phyloP scores from a whole-genome alignment of 805 yeast genomes.

The Metschnikowia aberdeeniae region DNA sequence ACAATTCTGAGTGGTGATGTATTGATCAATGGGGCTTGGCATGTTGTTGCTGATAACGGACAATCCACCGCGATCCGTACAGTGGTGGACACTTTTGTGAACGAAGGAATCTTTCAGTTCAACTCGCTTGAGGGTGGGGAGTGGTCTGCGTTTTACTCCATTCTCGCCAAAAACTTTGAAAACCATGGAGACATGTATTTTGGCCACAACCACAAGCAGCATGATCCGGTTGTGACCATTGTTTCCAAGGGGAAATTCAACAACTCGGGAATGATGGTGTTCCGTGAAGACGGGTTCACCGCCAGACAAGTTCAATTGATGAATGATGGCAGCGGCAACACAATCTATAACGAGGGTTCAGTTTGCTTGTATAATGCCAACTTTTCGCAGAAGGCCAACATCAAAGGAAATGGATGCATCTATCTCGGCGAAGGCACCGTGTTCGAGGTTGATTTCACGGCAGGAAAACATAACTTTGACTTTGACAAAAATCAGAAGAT shows the following conservation, averaged over 20 bases:
- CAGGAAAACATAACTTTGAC: not conserved
- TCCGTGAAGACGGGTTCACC: not conserved
- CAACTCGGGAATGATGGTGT: not conserved
- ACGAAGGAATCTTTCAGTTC: not conserved
- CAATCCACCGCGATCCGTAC: not conserved
- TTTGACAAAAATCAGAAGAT: not conserved
- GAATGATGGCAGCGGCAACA: not conserved
- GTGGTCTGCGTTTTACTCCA: not conserved
- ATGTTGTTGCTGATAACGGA: not conserved
- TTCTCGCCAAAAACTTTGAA: not conserved
- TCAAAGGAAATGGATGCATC: slow-evolving; percentile 25
- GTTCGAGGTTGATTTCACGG: not conserved
- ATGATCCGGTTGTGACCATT: not conserved
- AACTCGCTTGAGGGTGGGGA: not conserved
- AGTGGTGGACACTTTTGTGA: not conserved
- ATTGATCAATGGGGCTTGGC: not conserved
- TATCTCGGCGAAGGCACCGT: not conserved
- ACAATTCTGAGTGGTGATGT: not conserved
- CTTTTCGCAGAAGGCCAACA: slow-evolving; percentile 20
- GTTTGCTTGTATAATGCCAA: slow-evolving; percentile 23
- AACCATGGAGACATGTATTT: not conserved
- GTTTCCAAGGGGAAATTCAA: not conserved
- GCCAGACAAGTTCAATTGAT: not conserved
- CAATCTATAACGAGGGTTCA: slow-evolving; percentile 23
- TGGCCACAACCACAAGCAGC: not conserved